Base-by-base conservation (phyloP, 139 green algal genomes). In the Chlamydomonas schloesseri region DNA sequence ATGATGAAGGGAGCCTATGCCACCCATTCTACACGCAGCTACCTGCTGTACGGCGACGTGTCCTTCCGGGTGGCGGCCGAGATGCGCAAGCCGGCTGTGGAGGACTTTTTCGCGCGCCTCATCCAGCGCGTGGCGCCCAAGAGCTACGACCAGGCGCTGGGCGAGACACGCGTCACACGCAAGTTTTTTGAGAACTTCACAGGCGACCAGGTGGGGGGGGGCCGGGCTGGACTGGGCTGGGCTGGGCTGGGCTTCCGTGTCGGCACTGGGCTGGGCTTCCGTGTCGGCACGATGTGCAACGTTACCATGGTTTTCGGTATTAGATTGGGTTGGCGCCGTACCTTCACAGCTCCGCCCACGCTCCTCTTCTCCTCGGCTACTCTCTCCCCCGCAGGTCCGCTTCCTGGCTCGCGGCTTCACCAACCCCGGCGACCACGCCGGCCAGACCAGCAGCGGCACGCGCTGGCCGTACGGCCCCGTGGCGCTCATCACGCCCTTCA, bases 141-240 rank as follows among this genome's bases (percentile, higher is more conserved):
- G 91, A 95, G 89, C 81, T 91, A 92, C 21, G 71, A 88, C 0
- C 97, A 99, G 91, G 97, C 97, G 0, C 47, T 91, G 82, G 96
- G 87, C 8, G 97, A 99, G 92, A 94, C 98, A 17, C 87, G 81
- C 3, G 96, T 99, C 31, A 99, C 96, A 0, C 89, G 93, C 29
- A 93, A 94, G 71, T 99, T 99, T 86, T 92, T 98, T 68, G 97
- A 99, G 72, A 99, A 99, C 92, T 99, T 99, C 79, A 90, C 83
- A 2, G 97, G 97, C 0, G 97, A 99, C 90, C 94, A 99, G 91
- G 97, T 98, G 83, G 23, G 86, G 71, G 11, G 28, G 29, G 60
- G n/a, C n/a, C n/a, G n/a, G n/a, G n/a, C n/a, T n/a, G n/a, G n/a
- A n/a, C 15, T 26, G 15, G 55, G 55, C 18, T 15, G 55, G 55